Base-by-base conservation (phyloP, 1,284 basidiomycete species). In the Rhodotorula sp. region DNA sequence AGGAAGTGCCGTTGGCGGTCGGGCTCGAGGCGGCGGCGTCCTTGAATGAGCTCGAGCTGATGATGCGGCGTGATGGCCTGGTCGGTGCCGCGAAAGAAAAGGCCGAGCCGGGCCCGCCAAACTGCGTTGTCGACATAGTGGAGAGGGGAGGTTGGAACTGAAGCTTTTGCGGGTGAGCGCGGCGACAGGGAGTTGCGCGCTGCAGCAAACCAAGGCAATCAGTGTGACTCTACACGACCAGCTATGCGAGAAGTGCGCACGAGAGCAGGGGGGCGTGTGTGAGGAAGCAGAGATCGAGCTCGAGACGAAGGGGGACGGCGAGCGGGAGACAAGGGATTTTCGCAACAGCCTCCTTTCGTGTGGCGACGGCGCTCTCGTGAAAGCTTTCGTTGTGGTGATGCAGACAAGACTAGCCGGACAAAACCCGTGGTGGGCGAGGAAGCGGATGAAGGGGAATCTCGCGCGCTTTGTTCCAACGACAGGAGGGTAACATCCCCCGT, bases 31-130 rank as follows among this genome's bases (percentile, higher is more conserved):
- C 48, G 50, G 26, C 30, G 28, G 47, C 53, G 56, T 58, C 51
- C 34, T 58, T 58, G 52, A 70, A 65, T 46, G 71, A 73, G n/a
- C 62, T 40, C 18, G 51, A 46, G 58, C 55, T 55, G 61, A 58
- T 62, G n/a, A 24, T 46, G 44, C 71, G 61, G 34, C 71, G 68
- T n/a, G 71, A 40, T 7, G 68, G 68, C 31, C 71, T 59, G 16
- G 65, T 52, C 8, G 67, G 62, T 1, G 68, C 68, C 30, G 71
- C 65, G 62, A 70, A 70, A 50, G 65, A 61, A 47, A 72, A 72
- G 26, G 70, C 70, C 34, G 70, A 71, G 22, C 71, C 71, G 18
- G 71, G 71, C 8, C 60, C 60, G 51, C 71, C 71, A 34, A 72
- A 72, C 20, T 31, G 57, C 31, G 57, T 59, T 28, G 57, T 46